Evolutionary conservation across 2,329 filamentous ascomycete species (phyloP), one percentile per base, ranked within the genome.

Genomic region (Fusarium algeriense): DNA sequence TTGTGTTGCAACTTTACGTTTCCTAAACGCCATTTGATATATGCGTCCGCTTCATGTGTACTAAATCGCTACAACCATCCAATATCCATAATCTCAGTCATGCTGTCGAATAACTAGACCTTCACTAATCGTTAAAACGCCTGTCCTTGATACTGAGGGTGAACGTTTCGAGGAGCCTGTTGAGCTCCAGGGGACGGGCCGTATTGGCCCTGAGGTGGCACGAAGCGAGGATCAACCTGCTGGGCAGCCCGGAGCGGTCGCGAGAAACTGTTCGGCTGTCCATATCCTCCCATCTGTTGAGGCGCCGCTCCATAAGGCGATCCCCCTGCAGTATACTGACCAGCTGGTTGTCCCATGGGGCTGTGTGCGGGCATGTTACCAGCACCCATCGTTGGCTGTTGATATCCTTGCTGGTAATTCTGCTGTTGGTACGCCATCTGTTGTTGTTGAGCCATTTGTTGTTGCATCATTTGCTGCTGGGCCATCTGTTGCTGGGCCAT

Each of bases 401-500:
- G 76, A 12, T 67, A 68, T 15, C 44, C 49, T 38, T 75, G 73
- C 45, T 73, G 73, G 50, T 74, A 75, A 23, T 76, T 73, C 46
- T 75, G 73, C 28, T 73, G 71, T 44, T 80, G 74, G 38, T 75
- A 71, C 5, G 78, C 73, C 57, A 80, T 76, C 57, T 83, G 80
- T 13, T 78, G 76, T 48, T 78, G 76, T 38, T 77, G 74, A 15
- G 69, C 74, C 54, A 75, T 64, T 23, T 76, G 72, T 38, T 72
- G 70, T 49, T 76, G 74, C 13, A 69, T 68, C 70, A 74, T 74
- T 26, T 75, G 71, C 32, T 73, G 74, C 45, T 75, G 76, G 20
- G 78, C 78, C 72, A 75, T 68, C 23, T 76, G 74, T 37, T 73
- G 70, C 52, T 76, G 74, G 11, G 94, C 91, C 64, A 90, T 89